Base-by-base conservation (phyloP, 352 stramenopile genomes). In the Thalassiosira exigua region DNA sequence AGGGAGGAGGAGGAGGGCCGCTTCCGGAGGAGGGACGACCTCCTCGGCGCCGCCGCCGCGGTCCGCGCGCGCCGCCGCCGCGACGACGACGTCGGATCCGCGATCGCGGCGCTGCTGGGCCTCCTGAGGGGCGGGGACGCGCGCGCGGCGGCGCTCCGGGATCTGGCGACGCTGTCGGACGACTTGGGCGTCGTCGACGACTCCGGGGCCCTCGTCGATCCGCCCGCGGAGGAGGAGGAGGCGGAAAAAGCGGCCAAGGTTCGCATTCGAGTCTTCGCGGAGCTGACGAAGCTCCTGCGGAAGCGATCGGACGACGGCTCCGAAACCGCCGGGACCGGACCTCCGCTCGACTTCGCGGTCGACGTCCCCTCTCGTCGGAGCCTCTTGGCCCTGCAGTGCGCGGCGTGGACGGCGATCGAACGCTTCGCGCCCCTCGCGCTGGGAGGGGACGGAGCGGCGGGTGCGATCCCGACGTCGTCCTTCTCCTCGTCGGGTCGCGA, bases 81-180 rank as follows among this genome's bases (percentile, higher is more conserved):
- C 46, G 61, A 84, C n/a, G 78, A 79, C 59, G 64, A 73, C 27
- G 62, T 87, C 64, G 73, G 73, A 1, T 60, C 65, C 7, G 81
- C 74, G 26, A 81, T 87, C 50, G 73, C 74, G 2, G 27, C 44
- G 24, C 41, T 87, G 32, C 36, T 87, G n/a, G 46, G 68, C 48
- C 26, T 82, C n/a, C 54, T 83, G 14, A 26, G 71, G 7, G 57
- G 61, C n/a, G 30, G 79, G 19, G 26, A 71, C 19, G 24, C 58
- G 14, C 30, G 57, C 48, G 42, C 70, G 12, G 36, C 21, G 48
- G 79, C 68, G 29, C 50, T 81, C 0, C n/a, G 69, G 41, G 79
- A 87, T 76, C 78, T 87, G 73, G 72, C 83, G 7, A 66, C 57
- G 41, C 51, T 87, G 24, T 76, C 65, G 7, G 67, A 87, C 67